These are phyloP conservation scores for Plantago coronopus DNA, from an alignment of 305 asterid species.

Conservation along the genomic window DNA sequence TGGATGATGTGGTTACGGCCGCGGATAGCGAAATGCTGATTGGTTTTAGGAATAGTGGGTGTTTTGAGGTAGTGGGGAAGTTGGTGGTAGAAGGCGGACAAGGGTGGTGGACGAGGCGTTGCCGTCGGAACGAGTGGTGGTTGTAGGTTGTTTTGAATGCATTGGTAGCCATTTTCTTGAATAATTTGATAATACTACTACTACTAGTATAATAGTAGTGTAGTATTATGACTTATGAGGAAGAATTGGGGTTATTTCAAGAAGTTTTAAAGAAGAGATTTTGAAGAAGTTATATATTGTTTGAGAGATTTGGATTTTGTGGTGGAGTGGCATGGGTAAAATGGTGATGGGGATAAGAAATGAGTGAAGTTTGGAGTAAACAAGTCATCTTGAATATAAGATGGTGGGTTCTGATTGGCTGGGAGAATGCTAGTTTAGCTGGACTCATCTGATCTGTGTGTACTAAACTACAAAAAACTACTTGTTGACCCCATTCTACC, in stretches of 20 bases:
- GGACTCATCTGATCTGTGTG: conserved; percentile 17
- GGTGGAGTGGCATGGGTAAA: conserved; percentile 25
- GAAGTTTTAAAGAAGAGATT: neutral
- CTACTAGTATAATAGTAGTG: no score
- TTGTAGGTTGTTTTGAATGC: conserved; percentile 41
- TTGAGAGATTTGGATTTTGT: neutral
- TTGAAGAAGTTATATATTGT: no score
- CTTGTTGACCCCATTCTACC: neutral
- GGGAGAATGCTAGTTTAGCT: conserved; percentile 41
- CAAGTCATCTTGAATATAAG: conserved; percentile 33
- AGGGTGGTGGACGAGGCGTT: conserved; percentile 46
- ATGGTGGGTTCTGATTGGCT: conserved; percentile 52
- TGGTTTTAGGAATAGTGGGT: conserved; percentile 30
- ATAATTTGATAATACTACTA: no score
- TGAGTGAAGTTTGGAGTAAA: conserved; percentile 49
- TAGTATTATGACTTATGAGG: no score
- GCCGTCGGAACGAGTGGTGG: conserved; percentile 41
- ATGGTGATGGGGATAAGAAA: conserved; percentile 49
- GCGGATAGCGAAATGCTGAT: conserved; percentile 16
- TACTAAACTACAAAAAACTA: neutral
- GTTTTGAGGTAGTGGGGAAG: conserved; percentile 21
- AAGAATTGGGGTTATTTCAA: neutral
- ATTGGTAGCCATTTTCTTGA: conserved; percentile 56
- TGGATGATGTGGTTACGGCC: conserved; percentile 36
- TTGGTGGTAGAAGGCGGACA: conserved; percentile 39